Evolutionary conservation across 208 protist genomes (phyloP).

Genomic region (Leishmania arabica): DNA sequence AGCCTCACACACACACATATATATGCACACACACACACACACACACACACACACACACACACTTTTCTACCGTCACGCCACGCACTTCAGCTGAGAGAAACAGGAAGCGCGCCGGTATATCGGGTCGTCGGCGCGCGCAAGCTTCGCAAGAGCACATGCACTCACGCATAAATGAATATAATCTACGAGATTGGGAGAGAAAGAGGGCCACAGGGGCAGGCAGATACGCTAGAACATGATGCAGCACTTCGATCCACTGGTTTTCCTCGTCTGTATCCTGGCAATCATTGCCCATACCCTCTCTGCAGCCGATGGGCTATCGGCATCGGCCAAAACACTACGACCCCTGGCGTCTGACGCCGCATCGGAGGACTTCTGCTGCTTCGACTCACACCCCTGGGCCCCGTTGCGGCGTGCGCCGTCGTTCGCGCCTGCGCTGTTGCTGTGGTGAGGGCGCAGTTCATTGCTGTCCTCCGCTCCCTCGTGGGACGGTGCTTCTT

Average conservation of each 20-base stretch:
- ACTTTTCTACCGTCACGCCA: not conserved
- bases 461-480: not conserved
- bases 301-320: not conserved
- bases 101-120: not conserved
- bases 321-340: not conserved
- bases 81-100: not conserved
- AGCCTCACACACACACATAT: not conserved
- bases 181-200: not conserved
- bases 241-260: constrained; percentile 16
- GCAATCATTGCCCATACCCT: not conserved
- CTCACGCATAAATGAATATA: not conserved
- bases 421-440: not conserved
- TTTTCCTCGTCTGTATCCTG: constrained; percentile 5
- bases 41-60: not conserved
- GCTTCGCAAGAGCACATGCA: not conserved
- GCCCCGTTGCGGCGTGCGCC: not conserved
- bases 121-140: not conserved
- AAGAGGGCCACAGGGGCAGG: not conserved
- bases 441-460: not conserved
- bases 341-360: not conserved
- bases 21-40: not conserved
- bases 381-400: not conserved
- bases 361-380: not conserved
- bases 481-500: not conserved
- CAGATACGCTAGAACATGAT: constrained; percentile 10